A percentile compares a stretch with the other conserved stretches of the same genome.
Conservation (phyloP, 352 stramenopile species). For the Globisporangium abappressorium region DNA sequence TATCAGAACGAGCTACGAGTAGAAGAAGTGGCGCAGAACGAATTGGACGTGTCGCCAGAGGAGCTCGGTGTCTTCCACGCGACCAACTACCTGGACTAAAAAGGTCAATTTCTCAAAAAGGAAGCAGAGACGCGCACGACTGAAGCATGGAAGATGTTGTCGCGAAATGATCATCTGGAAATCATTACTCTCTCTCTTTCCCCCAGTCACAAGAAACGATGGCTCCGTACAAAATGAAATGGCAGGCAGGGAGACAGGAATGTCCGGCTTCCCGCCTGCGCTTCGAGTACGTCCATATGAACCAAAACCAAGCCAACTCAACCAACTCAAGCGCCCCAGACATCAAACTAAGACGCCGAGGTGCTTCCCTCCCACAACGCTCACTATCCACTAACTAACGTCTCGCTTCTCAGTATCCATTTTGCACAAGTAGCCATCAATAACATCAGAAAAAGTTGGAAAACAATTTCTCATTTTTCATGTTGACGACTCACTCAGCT, state of each 20-base stretch:
- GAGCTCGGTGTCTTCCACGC: constrained; percentile 82
- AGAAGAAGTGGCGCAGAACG: constrained; percentile 31
- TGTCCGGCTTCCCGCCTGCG: not conserved
- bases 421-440: not conserved
- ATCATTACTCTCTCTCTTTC: constrained; percentile 5
- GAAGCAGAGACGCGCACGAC: not conserved
- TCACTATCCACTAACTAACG: not conserved
- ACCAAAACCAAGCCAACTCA: not conserved
- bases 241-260: not conserved
- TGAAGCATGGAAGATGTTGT: not conserved
- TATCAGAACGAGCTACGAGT: constrained; percentile 23
- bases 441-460: not conserved
- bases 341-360: not conserved
- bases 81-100: constrained; percentile 82
- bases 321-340: not conserved
- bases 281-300: constrained; percentile 2
- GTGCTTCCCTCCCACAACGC: not conserved
- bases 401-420: not conserved
- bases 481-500: too few species aligned
- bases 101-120: not conserved
- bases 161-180: constrained; percentile 6
- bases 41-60: constrained; percentile 65
- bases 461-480: not conserved
- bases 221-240: constrained; percentile 2
- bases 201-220: constrained; percentile 1